Evolutionary conservation across 257 asterid genomes (phyloP).

Genomic region (Handroanthus guayacan): DNA sequence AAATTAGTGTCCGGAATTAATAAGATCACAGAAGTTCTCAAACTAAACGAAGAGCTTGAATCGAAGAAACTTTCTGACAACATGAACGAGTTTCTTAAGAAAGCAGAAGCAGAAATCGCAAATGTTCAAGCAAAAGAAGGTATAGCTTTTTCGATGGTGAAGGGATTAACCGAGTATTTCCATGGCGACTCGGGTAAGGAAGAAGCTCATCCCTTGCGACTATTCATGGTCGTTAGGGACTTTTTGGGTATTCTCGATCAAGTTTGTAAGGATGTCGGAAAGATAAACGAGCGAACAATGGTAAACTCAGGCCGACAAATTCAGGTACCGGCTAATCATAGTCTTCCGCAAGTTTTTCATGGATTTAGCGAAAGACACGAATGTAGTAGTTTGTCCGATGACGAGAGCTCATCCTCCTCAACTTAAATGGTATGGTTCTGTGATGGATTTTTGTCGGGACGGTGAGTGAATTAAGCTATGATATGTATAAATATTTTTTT

Average conservation of each 20-base stretch:
- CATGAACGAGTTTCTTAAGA: conserved; percentile 62
- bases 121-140: conserved; percentile 67
- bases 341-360: conserved; percentile 53
- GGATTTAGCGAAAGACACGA: conserved; percentile 48
- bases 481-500: conserved; percentile 19
- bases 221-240: conserved; percentile 77
- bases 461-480: background rate
- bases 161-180: conserved; percentile 73
- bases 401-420: conserved; percentile 52
- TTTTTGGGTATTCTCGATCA: conserved; percentile 71
- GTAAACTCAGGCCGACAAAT: conserved; percentile 56
- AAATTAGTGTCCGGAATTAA: conserved; percentile 61
- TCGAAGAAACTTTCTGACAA: conserved; percentile 47
- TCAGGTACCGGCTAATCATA: conserved; percentile 40
- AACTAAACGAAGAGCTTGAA: conserved; percentile 48
- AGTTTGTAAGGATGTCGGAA: conserved; percentile 74
- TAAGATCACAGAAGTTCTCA: conserved; percentile 55
- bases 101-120: conserved; percentile 57
- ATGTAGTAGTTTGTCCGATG: conserved; percentile 54
- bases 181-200: conserved; percentile 77
- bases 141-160: conserved; percentile 73
- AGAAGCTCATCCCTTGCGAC: conserved; percentile 70
- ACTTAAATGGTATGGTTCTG: background rate
- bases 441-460: conserved; percentile 4
- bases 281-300: conserved; percentile 64